phyloP scores from a whole-genome alignment of 345 rosid genomes.

The Salix brachista region DNA sequence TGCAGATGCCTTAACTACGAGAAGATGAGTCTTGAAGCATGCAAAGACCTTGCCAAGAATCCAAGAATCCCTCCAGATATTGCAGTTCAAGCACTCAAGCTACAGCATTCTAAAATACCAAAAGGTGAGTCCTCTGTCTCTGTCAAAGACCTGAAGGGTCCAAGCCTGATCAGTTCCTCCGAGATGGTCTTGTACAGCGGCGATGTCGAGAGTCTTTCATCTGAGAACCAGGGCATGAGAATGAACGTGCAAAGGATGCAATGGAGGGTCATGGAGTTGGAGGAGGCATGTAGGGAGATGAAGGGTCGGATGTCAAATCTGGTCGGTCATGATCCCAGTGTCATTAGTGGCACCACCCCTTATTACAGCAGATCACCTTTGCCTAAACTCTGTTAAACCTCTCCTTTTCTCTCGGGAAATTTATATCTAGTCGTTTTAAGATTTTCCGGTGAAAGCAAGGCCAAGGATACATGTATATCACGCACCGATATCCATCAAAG shows the following conservation, averaged over 20 bases:
- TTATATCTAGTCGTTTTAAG: neutral
- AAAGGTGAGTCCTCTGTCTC: neutral
- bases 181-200: neutral
- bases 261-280: conserved; percentile 50
- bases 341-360: conserved; percentile 5
- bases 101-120: conserved; percentile 33
- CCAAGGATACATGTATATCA: neutral
- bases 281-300: conserved; percentile 52
- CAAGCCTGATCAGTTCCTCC: neutral
- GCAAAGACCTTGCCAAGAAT: conserved; percentile 74
- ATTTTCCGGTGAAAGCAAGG: neutral
- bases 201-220: conserved; percentile 23
- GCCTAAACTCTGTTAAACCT: conserved; percentile 53
- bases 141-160: neutral
- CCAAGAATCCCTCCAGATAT: conserved; percentile 75
- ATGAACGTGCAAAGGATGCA: conserved; percentile 41
- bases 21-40: conserved; percentile 65
- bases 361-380: conserved; percentile 16
- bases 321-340: conserved; percentile 30
- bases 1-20: conserved; percentile 64
- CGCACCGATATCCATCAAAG: neutral
- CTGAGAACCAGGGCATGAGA: conserved; percentile 32
- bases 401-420: neutral
- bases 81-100: conserved; percentile 62
- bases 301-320: conserved; percentile 51